phyloP scores from a whole-genome alignment of 345 rosid genomes.

The Punica granatum region DNA sequence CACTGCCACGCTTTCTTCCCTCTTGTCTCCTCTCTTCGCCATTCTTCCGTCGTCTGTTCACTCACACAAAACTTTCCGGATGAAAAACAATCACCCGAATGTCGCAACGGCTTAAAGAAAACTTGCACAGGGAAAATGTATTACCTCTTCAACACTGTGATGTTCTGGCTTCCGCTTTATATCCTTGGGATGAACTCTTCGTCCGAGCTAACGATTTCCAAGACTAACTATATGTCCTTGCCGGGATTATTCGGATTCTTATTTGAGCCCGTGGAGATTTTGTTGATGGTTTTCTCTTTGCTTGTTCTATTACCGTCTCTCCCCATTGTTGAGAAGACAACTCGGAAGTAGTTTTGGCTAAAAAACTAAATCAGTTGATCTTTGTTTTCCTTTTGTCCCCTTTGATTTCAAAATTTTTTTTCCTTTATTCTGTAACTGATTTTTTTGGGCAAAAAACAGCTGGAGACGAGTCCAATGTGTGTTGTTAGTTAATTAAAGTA shows the following conservation, averaged over 20 bases:
- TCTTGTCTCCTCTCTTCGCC: constrained; percentile 11
- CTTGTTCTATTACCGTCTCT: too few relatives aligned
- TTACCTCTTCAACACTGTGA: too few relatives aligned
- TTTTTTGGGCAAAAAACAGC: neutral
- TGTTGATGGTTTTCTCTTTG: too few relatives aligned
- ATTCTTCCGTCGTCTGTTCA: neutral
- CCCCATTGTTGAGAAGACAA: neutral
- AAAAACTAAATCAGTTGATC: neutral
- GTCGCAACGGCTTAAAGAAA: too few relatives aligned
- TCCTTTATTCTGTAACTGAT: neutral
- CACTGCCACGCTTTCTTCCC: constrained; percentile 34
- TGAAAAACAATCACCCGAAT: neutral
- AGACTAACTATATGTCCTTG: too few relatives aligned
- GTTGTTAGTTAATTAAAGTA: neutral
- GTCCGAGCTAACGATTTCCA: too few relatives aligned
- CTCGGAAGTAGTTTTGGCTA: neutral
- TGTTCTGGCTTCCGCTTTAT: too few relatives aligned
- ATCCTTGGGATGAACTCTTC: too few relatives aligned
- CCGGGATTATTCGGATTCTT: too few relatives aligned
- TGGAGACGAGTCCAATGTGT: neutral
- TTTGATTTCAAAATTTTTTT: neutral
- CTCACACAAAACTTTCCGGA: neutral
- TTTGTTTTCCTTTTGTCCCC: neutral
- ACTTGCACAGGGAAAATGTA: too few relatives aligned
- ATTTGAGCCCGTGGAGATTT: too few relatives aligned